These are phyloP conservation scores for Centella asiatica DNA, from an alignment of 129 eudicot genomes.

Conservation along the genomic window DNA sequence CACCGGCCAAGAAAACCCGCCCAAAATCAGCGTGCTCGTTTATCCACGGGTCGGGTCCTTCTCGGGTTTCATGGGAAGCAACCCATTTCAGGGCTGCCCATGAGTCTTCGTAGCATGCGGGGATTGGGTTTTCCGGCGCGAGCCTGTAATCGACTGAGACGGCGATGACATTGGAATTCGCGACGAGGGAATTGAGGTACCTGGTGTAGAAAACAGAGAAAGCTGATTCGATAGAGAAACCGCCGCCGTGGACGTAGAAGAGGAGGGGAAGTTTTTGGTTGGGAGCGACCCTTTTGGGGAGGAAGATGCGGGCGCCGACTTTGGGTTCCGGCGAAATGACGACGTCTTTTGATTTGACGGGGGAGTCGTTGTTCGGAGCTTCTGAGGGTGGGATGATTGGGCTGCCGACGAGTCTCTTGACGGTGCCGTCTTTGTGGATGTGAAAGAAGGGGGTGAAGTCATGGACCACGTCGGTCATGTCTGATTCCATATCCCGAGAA, in stretches of 20 bases:
- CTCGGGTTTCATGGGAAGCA: constrained; percentile 22
- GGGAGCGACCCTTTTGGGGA: constrained; percentile 18
- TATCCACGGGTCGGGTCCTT: constrained; percentile 49
- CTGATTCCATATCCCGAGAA: background rate
- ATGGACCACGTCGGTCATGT: background rate
- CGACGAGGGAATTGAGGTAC: constrained; percentile 17
- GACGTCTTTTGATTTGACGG: constrained; percentile 38
- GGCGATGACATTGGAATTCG: constrained; percentile 28
- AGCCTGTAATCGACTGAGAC: constrained; percentile 46
- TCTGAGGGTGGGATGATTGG: constrained; percentile 23
- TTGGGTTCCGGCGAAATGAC: constrained; percentile 18
- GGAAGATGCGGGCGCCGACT: constrained; percentile 30
- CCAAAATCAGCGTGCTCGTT: constrained; percentile 29
- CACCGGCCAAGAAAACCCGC: constrained; percentile 50
- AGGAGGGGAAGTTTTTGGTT: constrained; percentile 39
- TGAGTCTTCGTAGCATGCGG: constrained; percentile 37
- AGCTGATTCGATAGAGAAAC: constrained; percentile 35
- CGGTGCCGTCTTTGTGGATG: constrained; percentile 32
- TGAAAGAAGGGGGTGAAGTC: constrained; percentile 20
- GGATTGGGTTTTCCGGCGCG: constrained; percentile 40
- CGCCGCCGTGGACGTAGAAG: constrained; percentile 58
- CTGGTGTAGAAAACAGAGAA: constrained; percentile 23
- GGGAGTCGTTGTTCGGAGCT: constrained; percentile 11
- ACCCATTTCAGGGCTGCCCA: constrained; percentile 53
- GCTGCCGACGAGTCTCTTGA: constrained; percentile 2